These are phyloP conservation scores for Fulvia fulva DNA, from an alignment of 2,329 filamentous ascomycete species.

Conservation along the genomic window DNA sequence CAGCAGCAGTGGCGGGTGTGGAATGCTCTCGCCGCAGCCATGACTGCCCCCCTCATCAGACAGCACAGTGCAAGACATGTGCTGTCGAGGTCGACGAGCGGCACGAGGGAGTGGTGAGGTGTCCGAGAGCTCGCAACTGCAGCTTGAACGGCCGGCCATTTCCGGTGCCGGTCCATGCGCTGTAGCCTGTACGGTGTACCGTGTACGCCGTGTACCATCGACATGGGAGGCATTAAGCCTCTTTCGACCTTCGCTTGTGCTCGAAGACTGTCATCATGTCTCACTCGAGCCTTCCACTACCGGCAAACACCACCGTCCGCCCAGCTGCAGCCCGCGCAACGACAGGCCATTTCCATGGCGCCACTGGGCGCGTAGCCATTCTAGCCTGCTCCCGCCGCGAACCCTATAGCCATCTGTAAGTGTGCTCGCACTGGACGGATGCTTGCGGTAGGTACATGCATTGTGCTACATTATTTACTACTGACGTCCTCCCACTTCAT, in stretches of 20 bases:
- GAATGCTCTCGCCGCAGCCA: not conserved
- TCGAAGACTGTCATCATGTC: slow-evolving; percentile 1
- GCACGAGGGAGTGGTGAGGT: not conserved
- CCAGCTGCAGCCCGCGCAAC: not conserved
- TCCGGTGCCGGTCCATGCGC: not conserved
- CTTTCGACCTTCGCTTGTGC: not conserved
- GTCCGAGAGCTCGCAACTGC: not conserved
- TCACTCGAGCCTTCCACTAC: not conserved
- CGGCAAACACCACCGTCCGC: not conserved
- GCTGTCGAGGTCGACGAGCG: not conserved
- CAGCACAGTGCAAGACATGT: not conserved
- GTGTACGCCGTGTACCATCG: too few relatives aligned
- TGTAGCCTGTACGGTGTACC: too few relatives aligned
- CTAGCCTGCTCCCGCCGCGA: slow-evolving; percentile 2
- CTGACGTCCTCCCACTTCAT: not conserved
- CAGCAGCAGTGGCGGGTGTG: not conserved
- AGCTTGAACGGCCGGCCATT: not conserved
- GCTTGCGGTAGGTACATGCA: slow-evolving; percentile 5
- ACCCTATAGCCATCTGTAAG: not conserved
- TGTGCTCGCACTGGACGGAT: slow-evolving; percentile 1
- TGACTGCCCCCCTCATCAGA: not conserved
- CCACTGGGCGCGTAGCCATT: not conserved
- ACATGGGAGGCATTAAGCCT: not conserved
- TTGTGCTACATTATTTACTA: slow-evolving; percentile 3
- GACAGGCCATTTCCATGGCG: slow-evolving; percentile 6